Base-by-base conservation (phyloP, 1,284 basidiomycete genomes). In the Pascua guehoae region DNA sequence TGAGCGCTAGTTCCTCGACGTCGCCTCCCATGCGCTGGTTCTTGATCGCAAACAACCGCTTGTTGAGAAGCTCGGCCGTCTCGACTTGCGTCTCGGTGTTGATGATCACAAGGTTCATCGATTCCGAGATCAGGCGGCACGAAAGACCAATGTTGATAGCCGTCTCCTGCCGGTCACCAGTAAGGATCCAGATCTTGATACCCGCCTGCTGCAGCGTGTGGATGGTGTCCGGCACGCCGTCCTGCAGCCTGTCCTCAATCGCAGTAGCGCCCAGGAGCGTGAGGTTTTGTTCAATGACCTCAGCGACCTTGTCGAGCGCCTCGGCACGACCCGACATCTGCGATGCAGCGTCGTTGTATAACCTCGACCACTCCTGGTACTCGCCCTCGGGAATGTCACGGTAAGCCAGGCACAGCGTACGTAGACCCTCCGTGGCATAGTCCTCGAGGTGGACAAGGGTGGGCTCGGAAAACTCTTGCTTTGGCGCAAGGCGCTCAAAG, bases 91-190 rank as follows among this genome's bases (percentile, higher is more conserved):
- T 91, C 60, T 89, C 88, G 72, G 98, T 95, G 69, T 98, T 98
- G 59, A 98, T 87, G 56, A 95, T 89, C 66, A 93, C 93, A 79
- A 98, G 68, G 73, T 96, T 98, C 96, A 98, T 99, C 14, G 91
- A 93, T 78, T 98, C 96, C 2, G 92, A 93, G 60, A 98, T 98
- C 63, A 98, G 78, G 60, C 92, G 85, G 79, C 95, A 98, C 2
- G 91, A 94, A 82, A 98, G 86, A 50, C 96, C 96, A 63, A 99
- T 98, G 70, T 98, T 98, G 79, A 98, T 98, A 12, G 96, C 96
- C 2, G 96, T 99, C 78, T 99, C 96, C 79, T 98, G 95, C 61
- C 95, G 82, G 77, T 99, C 96, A 2, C 96, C 96, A 1, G 96
- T 98, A 49, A 98, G 79, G 11, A 99, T 93, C 96, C 96, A 99